Base-by-base conservation (phyloP, 441 rosid species). In the Pelargonium citronellum region DNA sequence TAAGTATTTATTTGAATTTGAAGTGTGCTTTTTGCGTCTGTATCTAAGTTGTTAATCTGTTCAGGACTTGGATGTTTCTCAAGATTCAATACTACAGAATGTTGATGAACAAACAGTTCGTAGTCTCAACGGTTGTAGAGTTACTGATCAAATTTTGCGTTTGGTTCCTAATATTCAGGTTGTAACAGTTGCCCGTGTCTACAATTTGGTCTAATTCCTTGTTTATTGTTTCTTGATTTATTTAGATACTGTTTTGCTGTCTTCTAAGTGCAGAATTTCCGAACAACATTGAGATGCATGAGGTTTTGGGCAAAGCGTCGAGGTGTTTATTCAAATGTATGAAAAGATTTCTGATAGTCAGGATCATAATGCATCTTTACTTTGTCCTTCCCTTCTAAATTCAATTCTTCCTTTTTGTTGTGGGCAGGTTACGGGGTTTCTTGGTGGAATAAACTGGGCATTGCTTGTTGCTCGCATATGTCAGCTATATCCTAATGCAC, bases 391-490 rank as follows among this genome's bases (percentile, higher is more conserved):
- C 63, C 20, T 9, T 46, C 63, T 46, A 64, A 64, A 24, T 22
- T 63, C 30, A 64, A 24, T 60, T 47, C 37, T 2, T 30, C 37
- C 7, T 4, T 7, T 67, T 17, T 41, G 16, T 60, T 57, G 46
- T 79, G 62, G 73, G 69, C 83, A 94, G 99, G 97, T 94, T 81
- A 68, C 95, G n/a, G 97, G 99, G 57, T 95, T 95, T 88, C 99
- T 95, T 73, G 99, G 99, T 75, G 99, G 99, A 76, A 87, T 95
- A 79, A 95, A 95, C 66, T 91, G 96, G 97, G 97, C 96, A 44
- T 82, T 95, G 85, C 99, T 95, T 77, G 99, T 91, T 69, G 99
- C 97, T 77, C 94, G 99, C 69, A 91, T 94, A 76, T 94, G 99
- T 82, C 99, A 94, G 77, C 85, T 94, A 64, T 94, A 85, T 80